Evolutionary conservation across 345 rosid species (phyloP), one percentile per base, ranked within the genome.

Genomic region (Gossypium sturtianum): DNA sequence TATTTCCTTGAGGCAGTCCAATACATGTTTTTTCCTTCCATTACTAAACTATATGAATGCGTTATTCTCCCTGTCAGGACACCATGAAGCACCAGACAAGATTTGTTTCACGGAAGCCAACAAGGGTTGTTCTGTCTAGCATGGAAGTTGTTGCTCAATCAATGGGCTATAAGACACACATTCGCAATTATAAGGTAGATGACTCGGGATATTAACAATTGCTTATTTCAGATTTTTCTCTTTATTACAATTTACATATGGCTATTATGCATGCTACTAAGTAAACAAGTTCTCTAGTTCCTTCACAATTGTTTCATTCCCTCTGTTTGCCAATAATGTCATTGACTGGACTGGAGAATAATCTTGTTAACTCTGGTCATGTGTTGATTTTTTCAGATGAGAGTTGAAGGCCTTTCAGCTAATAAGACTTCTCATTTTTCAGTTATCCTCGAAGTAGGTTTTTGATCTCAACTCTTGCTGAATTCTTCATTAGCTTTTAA

Each of bases 71-170:
- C 60, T 68, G n/a, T 43, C 82, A 94, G 98, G 97, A 94, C 76
- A 79, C 94, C 58, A 76, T 88, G 85, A 91, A 85, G 81, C 78
- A 89, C 83, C 93, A 92, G 79, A 94, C 97, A 60, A 85, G 97
- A 66, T 94, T 94, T 82, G 83, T 94, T 67, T 87, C 98, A 17
- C 90, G 83, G 75, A 92, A 82, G 85, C 98, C 99, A 63, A 93
- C 95, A 79, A 90, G 80, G 61, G 97, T 94, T 75, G 90, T 87
- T 63, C 88, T 94, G 49, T 92, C 96, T 68, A 94, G 91, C 81
- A 90, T 94, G 98, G 99, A 94, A 89, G 98, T 94, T 54, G 97
- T 94, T 75, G 91, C 98, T 7, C 99, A 94, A 73, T 94, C 99
- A 72, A 92, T 94, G 99, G 98, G 99, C 9, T 94, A 84, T 73